Percentiles rank a stretch among this genome's conserved stretches.
Evolutionary conservation across 352 stramenopile species (phyloP).

Genomic region (Blastocystis sp.): DNA sequence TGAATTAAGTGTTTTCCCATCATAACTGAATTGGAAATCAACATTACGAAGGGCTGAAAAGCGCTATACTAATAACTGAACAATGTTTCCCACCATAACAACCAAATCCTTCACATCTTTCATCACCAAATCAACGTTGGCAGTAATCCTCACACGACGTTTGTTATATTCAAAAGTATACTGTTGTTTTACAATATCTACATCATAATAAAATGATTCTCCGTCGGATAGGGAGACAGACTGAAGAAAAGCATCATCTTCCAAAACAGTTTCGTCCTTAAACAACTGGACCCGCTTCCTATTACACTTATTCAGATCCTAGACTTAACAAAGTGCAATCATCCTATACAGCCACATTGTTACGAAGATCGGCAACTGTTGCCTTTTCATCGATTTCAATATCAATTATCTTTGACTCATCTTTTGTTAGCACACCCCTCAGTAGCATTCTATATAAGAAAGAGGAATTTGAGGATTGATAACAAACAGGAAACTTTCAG

Average conservation of each 20-base stretch:
- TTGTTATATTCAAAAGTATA: slow-evolving; percentile 54
- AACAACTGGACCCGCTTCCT: not conserved
- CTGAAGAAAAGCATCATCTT: not conserved
- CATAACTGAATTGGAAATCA: slow-evolving; percentile 14
- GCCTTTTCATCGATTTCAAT: slow-evolving; percentile 20
- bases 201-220: slow-evolving; percentile 23
- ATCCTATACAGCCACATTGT: not conserved
- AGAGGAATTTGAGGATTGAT: not conserved
- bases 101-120: not conserved
- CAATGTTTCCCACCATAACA: not conserved
- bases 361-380: not conserved
- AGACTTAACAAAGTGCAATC: not conserved
- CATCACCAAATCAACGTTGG: slow-evolving; percentile 37
- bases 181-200: not conserved
- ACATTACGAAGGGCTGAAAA: slow-evolving; percentile 17
- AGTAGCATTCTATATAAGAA: slow-evolving; percentile 10
- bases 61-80: not conserved
- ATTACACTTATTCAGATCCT: slow-evolving; percentile 2
- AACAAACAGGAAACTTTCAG: not conserved
- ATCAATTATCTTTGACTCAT: slow-evolving; percentile 8
- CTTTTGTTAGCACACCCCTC: not conserved
- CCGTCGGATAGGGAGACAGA: not conserved
- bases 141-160: not conserved
- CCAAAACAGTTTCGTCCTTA: not conserved
- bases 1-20: not conserved